Conservation (phyloP, 2,329 filamentous ascomycete species). For the Fusarium papillatum region DNA sequence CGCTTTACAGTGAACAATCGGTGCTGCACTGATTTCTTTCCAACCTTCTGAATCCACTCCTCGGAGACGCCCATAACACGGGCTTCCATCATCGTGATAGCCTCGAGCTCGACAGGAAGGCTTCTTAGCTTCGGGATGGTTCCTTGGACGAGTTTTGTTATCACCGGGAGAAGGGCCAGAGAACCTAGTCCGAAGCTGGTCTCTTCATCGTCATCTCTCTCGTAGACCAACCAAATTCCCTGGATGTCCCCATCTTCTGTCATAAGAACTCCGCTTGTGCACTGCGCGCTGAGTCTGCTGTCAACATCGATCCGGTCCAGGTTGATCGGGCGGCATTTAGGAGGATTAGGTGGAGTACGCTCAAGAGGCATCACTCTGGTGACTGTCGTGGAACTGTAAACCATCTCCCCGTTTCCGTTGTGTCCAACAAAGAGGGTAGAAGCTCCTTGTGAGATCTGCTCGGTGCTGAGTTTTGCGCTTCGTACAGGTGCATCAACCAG, state of each 20-base stretch:
- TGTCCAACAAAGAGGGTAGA: conserved; percentile 97
- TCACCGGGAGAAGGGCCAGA: conserved; percentile 88
- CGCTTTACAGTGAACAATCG: conserved; percentile 99
- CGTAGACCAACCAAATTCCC: conserved; percentile 93
- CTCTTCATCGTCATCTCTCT: conserved; percentile 24
- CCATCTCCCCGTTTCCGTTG: conserved; percentile 93
- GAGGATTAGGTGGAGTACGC: conserved; percentile 94
- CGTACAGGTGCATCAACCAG: conserved; percentile 93
- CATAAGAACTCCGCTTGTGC: conserved; percentile 92
- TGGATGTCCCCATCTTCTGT: conserved; percentile 92
- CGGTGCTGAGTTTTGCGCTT: conserved; percentile 84
- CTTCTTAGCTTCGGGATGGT: conserved; percentile 86
- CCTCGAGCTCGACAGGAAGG: conserved; percentile 92
- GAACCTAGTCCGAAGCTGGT: conserved; percentile 82
- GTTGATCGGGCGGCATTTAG: conserved; percentile 93
- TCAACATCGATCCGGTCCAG: conserved; percentile 97
- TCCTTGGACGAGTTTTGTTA: conserved; percentile 85
- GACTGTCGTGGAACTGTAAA: conserved; percentile 93
- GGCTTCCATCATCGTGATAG: conserved; percentile 96
- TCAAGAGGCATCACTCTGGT: conserved; percentile 95
- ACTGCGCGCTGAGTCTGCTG: conserved; percentile 89
- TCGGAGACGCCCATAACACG: conserved; percentile 97
- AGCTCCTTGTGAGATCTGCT: conserved; percentile 90
- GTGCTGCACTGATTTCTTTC: conserved; percentile 90
- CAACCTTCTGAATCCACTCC: conserved; percentile 93